phyloP scores from a whole-genome alignment of 1,139 yeast genomes.

The Torulaspora globosa region DNA sequence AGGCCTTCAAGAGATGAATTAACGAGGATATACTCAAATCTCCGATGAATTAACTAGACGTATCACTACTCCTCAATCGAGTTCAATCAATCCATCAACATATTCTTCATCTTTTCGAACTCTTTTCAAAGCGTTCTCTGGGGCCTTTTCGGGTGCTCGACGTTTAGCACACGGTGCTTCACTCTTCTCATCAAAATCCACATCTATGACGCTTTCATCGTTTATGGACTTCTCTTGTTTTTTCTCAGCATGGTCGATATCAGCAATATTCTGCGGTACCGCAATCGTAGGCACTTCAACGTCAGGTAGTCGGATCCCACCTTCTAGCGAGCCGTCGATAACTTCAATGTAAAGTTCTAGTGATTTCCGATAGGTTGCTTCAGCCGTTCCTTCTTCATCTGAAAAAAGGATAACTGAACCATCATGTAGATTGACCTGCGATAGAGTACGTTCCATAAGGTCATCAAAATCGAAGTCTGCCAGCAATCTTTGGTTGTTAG shows the following conservation, averaged over 20 bases:
- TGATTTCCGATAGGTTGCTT: slow-evolving; percentile 57
- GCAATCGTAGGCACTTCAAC: slow-evolving; percentile 37
- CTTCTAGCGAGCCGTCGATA: slow-evolving; percentile 18
- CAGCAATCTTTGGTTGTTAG: slow-evolving; percentile 57
- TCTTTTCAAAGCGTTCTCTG: slow-evolving; percentile 11
- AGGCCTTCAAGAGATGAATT: slow-evolving; percentile 3
- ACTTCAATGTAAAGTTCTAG: slow-evolving; percentile 60
- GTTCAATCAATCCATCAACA: slow-evolving; percentile 15
- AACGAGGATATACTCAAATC: background rate
- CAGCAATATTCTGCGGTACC: slow-evolving; percentile 6
- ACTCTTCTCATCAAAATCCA: slow-evolving; percentile 15
- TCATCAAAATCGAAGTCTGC: slow-evolving; percentile 91
- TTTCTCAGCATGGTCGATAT: slow-evolving; percentile 12
- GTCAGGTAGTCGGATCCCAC: slow-evolving; percentile 29
- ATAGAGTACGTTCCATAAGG: slow-evolving; percentile 49
- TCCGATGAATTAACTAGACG: background rate
- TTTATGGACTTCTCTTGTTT: slow-evolving; percentile 24
- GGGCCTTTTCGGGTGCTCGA: slow-evolving; percentile 9
- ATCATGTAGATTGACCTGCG: slow-evolving; percentile 51
- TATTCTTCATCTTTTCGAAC: slow-evolving; percentile 17
- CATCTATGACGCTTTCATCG: slow-evolving; percentile 14
- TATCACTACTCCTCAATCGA: slow-evolving; percentile 9
- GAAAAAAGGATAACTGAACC: slow-evolving; percentile 65
- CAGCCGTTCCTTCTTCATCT: slow-evolving; percentile 48
- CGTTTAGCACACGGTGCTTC: slow-evolving; percentile 1